phyloP scores from a whole-genome alignment of 768 basidiomycete species.

The Suillus weaverae region DNA sequence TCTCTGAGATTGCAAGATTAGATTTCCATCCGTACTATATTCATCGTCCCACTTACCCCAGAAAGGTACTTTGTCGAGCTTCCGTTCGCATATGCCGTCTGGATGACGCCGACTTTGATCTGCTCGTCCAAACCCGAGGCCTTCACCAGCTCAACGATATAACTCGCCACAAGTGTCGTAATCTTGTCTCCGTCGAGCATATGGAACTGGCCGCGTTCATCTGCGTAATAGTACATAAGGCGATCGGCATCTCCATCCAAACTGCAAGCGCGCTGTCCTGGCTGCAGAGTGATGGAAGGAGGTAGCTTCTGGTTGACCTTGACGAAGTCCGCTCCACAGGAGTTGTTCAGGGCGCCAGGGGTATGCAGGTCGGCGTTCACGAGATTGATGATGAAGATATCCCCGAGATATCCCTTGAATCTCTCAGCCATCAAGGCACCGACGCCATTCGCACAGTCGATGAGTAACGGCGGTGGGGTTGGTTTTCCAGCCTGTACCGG shows the following conservation, averaged over 20 bases:
- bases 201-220: constrained; percentile 74
- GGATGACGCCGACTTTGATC: constrained; percentile 90
- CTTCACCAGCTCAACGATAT: constrained; percentile 88
- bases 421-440: constrained; percentile 72
- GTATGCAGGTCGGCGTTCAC: constrained; percentile 68
- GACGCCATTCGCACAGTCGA: constrained; percentile 99
- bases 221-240: constrained; percentile 92
- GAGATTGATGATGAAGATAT: constrained; percentile 60
- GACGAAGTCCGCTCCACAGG: constrained; percentile 95
- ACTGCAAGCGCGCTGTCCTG: constrained; percentile 85
- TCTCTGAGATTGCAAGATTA: constrained; percentile 50
- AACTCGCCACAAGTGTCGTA: constrained; percentile 87
- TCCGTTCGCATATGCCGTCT: constrained; percentile 98
- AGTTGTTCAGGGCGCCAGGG: constrained; percentile 74
- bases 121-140: constrained; percentile 75
- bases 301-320: constrained; percentile 91
- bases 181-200: constrained; percentile 99
- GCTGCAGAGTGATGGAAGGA: constrained; percentile 66
- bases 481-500: constrained; percentile 55
- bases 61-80: constrained; percentile 91
- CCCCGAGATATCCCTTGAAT: constrained; percentile 59
- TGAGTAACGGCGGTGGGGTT: constrained; percentile 57
- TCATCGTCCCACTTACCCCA: constrained; percentile 49
- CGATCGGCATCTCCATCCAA: constrained; percentile 98
- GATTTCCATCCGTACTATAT: not conserved